Percentiles rank a stretch among this genome's conserved stretches.
Conservation (phyloP, 176 grass and related monocot species). For the Eleusine coracana region DNA sequence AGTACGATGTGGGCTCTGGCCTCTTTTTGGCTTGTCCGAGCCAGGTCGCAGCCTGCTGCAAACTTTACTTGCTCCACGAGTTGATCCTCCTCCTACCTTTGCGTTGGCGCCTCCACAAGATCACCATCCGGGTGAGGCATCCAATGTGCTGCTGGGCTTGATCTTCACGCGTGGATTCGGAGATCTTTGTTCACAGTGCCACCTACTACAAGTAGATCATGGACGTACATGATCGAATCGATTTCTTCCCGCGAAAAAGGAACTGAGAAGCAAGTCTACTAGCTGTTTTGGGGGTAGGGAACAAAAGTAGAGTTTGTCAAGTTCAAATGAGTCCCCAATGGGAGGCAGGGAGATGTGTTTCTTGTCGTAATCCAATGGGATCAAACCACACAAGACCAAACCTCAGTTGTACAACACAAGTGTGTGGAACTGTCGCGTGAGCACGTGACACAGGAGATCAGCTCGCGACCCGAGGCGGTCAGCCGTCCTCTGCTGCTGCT, state of each 20-base stretch:
- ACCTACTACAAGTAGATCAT: neutral
- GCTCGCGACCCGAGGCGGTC: neutral
- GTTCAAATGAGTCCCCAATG: neutral
- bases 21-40: neutral
- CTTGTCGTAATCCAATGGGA: neutral
- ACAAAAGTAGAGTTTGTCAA: neutral
- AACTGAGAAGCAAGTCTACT: too few relatives aligned
- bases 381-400: neutral
- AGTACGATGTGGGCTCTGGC: neutral
- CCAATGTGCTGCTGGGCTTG: neutral
- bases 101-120: too few relatives aligned
- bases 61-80: neutral
- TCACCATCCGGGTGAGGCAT: neutral
- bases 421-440: neutral
- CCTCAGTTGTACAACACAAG: too few relatives aligned
- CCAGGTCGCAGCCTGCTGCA: neutral
- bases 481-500: neutral
- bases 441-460: conserved; percentile 7
- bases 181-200: neutral
- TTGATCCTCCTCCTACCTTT: neutral
- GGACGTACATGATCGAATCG: neutral
- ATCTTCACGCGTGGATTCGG: too few relatives aligned
- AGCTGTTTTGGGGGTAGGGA: too few relatives aligned
- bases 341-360: neutral
- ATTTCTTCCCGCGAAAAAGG: neutral